These are phyloP conservation scores for Lentinus tigrinus DNA, from an alignment of 768 basidiomycete species.

Conservation along the genomic window DNA sequence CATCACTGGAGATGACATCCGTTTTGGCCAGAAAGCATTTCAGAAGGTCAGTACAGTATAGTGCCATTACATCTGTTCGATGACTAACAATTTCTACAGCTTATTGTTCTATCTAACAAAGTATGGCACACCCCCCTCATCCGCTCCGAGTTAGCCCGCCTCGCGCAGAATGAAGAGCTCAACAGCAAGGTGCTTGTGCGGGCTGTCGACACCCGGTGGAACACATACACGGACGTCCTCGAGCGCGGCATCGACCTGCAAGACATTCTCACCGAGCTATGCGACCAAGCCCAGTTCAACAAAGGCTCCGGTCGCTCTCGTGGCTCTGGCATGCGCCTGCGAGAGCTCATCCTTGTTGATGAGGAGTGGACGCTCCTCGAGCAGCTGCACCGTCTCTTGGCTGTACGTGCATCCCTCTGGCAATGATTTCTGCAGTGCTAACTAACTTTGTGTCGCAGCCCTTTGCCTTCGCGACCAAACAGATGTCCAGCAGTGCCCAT, in stretches of 20 bases:
- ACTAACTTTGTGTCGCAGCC: conserved; percentile 14
- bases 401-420: conserved; percentile 13
- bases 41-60: conserved; percentile 8
- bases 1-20: neutral
- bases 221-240: conserved; percentile 21
- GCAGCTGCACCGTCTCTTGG: conserved; percentile 23
- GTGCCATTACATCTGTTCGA: too few relatives aligned
- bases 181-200: conserved; percentile 10
- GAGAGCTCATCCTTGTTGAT: conserved; percentile 8
- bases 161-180: neutral
- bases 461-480: conserved; percentile 25
- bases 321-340: neutral
- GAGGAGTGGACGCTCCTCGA: conserved; percentile 24
- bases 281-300: conserved; percentile 17
- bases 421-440: neutral
- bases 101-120: conserved; percentile 11
- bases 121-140: conserved; percentile 13
- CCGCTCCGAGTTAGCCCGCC: conserved; percentile 3
- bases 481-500: conserved; percentile 19
- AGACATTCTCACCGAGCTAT: conserved; percentile 14
- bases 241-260: conserved; percentile 15
- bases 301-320: neutral
- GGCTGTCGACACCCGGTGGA: conserved; percentile 26
- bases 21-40: neutral
- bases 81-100: neutral